Evolutionary conservation across 805 yeast genomes (phyloP).

Genomic region (Candida quercuum): DNA sequence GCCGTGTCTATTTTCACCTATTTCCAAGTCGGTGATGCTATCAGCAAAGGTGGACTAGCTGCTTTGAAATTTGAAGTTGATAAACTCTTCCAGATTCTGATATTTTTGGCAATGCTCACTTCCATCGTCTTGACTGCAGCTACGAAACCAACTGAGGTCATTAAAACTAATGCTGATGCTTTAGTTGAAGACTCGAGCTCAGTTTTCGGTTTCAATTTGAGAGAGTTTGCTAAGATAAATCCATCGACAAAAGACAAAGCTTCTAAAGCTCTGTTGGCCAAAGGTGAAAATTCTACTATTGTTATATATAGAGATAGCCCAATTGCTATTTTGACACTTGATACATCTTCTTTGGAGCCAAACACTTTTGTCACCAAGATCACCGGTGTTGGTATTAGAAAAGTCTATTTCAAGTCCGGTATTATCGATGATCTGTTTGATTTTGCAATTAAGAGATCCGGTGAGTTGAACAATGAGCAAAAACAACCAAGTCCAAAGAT

Average conservation of each 20-base stretch:
- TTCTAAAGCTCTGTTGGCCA: conserved; percentile 24
- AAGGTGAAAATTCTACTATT: conserved; percentile 46
- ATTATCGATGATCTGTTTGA: conserved; percentile 57
- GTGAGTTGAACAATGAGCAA: conserved; percentile 29
- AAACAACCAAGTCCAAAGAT: conserved; percentile 24
- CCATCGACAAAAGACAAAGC: conserved; percentile 19
- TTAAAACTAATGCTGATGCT: conserved; percentile 35
- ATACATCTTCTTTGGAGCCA: conserved; percentile 34
- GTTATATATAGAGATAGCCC: conserved; percentile 66
- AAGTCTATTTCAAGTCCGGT: conserved; percentile 61
- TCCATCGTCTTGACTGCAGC: conserved; percentile 35
- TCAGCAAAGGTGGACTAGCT: conserved; percentile 11
- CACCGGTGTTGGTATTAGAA: conserved; percentile 57
- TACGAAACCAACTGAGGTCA: conserved; percentile 41
- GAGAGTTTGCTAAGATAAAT: conserved; percentile 35
- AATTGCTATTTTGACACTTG: conserved; percentile 52
- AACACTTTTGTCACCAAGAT: conserved; percentile 45
- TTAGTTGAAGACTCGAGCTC: conserved; percentile 31
- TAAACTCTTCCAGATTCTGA: conserved; percentile 24
- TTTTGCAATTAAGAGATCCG: conserved; percentile 50
- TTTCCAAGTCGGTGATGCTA: conserved; percentile 12
- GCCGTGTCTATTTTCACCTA: conserved; percentile 4
- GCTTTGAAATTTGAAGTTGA: conserved; percentile 14
- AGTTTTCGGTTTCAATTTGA: conserved; percentile 49
- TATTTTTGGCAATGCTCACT: conserved; percentile 34